Evolutionary conservation across 768 basidiomycete species (phyloP).

Genomic region (Galerina sulciceps): DNA sequence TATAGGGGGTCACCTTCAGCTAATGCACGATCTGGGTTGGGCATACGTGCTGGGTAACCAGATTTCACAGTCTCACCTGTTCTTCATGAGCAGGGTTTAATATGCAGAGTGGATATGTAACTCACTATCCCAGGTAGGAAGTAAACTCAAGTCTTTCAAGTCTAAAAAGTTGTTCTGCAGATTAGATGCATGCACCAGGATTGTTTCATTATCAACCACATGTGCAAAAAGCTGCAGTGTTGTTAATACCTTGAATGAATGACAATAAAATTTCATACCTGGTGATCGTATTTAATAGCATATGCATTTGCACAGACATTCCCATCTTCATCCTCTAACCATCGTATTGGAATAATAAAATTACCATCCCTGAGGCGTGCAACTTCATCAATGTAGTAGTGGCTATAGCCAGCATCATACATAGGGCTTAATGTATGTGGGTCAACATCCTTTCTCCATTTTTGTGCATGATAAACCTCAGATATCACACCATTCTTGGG

Average conservation of each 20-base stretch:
- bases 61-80: not conserved
- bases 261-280: not conserved
- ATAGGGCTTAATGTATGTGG: conserved; percentile 28
- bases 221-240: not conserved
- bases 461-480: conserved; percentile 34
- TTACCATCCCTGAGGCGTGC: conserved; percentile 14
- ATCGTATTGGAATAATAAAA: conserved; percentile 25
- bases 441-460: conserved; percentile 30
- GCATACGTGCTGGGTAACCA: conserved; percentile 27
- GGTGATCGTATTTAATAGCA: not conserved
- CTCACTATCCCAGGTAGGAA: not conserved
- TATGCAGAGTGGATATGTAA: not conserved
- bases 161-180: not conserved
- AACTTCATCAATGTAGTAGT: conserved; percentile 23
- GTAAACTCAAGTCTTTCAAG: not conserved
- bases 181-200: not conserved
- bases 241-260: not conserved
- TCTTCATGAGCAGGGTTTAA: not conserved
- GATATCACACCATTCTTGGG: conserved; percentile 25
- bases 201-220: not conserved
- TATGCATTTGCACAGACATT: conserved; percentile 22
- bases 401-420: conserved; percentile 20
- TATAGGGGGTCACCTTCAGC: conserved; percentile 35
- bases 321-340: conserved; percentile 23
- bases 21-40: conserved; percentile 32